Percentiles rank a stretch among this genome's conserved stretches.
Conservation (phyloP, 169 alveolate species). For the Plasmodium billcollinsi region DNA sequence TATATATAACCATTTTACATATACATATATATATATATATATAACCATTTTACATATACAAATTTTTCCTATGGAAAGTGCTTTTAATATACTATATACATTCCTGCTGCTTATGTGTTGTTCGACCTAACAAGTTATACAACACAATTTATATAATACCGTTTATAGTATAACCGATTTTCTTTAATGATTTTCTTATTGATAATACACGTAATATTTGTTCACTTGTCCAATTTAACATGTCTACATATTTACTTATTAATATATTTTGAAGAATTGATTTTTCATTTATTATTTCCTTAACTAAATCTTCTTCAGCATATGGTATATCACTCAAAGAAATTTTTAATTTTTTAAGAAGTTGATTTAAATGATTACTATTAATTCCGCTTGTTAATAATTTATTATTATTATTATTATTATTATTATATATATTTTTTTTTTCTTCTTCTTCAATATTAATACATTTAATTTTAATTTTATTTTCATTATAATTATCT, state of each 20-base stretch:
- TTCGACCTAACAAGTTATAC: neutral
- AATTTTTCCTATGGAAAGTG: no score
- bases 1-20: neutral
- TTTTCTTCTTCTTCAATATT: neutral
- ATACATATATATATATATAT: neutral
- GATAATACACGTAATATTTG: constrained; percentile 48
- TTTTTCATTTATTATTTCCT: constrained; percentile 47
- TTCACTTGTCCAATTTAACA: constrained; percentile 43
- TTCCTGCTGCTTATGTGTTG: neutral
- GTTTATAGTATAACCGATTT: constrained; percentile 16
- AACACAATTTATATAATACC: constrained; percentile 16
- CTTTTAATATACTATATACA: neutral
- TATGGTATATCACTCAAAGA: constrained; percentile 36
- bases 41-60: neutral
- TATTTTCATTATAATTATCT: neutral
- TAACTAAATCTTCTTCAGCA: constrained; percentile 54
- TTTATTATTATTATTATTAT: neutral
- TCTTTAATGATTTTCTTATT: constrained; percentile 31
- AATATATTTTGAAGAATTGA: constrained; percentile 34
- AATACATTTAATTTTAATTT: constrained; percentile 12
- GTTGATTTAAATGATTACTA: neutral
- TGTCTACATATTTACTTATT: constrained; percentile 32
- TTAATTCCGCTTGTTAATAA: no score
- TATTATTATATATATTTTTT: neutral
- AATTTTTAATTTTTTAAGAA: constrained; percentile 25